phyloP scores from a whole-genome alignment of 2,329 filamentous ascomycete species.

The Stachybotrys chlorohalonatus region DNA sequence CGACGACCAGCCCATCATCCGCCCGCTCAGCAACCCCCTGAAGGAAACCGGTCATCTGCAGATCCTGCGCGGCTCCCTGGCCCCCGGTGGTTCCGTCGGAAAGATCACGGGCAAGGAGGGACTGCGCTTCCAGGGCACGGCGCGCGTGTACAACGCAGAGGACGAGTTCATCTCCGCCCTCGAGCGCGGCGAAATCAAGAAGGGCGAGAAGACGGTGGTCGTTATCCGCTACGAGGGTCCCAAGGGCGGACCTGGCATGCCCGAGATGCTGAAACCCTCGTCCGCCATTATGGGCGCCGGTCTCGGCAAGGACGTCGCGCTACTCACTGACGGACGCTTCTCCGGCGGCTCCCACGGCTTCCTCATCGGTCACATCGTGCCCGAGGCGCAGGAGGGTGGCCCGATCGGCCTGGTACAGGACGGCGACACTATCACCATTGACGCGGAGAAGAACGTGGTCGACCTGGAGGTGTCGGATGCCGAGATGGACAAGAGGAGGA shows the following conservation, averaged over 20 bases:
- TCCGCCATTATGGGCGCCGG: slow-evolving; percentile 89
- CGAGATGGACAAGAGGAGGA: slow-evolving; percentile 49
- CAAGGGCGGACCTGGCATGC: slow-evolving; percentile 90
- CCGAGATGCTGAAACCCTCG: slow-evolving; percentile 88
- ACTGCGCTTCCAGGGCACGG: slow-evolving; percentile 70
- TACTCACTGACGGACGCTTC: slow-evolving; percentile 69
- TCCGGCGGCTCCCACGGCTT: slow-evolving; percentile 79
- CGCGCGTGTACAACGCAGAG: slow-evolving; percentile 78
- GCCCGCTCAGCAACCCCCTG: slow-evolving; percentile 72
- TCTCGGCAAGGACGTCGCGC: slow-evolving; percentile 65
- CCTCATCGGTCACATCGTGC: slow-evolving; percentile 80
- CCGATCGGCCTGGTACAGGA: slow-evolving; percentile 77
- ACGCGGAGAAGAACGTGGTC: slow-evolving; percentile 64
- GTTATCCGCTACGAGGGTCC: slow-evolving; percentile 91
- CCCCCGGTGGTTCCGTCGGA: slow-evolving; percentile 77
- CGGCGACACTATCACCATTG: slow-evolving; percentile 73
- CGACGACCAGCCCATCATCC: slow-evolving; percentile 72
- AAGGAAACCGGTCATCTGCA: slow-evolving; percentile 82
- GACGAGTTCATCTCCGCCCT: slow-evolving; percentile 70
- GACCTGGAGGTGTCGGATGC: slow-evolving; percentile 58
- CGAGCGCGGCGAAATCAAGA: slow-evolving; percentile 68
- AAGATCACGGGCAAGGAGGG: slow-evolving; percentile 96
- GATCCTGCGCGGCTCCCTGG: slow-evolving; percentile 77
- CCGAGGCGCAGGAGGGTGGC: slow-evolving; percentile 77
- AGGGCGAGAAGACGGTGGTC: slow-evolving; percentile 80